These are phyloP conservation scores for Phytophthora tubulina DNA, from an alignment of 352 stramenopile species.

Conservation along the genomic window DNA sequence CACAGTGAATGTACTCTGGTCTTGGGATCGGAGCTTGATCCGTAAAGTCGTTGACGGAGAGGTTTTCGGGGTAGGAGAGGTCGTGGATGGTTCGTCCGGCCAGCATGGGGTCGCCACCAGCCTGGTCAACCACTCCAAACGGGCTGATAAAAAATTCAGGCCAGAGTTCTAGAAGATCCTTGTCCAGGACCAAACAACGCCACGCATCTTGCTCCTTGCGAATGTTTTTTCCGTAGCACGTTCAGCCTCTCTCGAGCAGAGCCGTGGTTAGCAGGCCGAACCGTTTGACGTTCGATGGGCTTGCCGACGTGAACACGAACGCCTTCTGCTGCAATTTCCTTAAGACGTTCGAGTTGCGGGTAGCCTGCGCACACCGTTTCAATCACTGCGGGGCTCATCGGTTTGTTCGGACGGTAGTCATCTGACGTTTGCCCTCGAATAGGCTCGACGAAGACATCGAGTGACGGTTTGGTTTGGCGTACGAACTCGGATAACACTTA, in stretches of 20 bases:
- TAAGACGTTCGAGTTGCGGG: not conserved
- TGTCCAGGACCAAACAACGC: not conserved
- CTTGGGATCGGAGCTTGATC: constrained; percentile 11
- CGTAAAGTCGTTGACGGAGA: not conserved
- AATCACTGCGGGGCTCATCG: not conserved
- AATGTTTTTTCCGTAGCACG: not conserved
- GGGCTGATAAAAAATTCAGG: not conserved
- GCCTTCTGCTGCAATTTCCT: not conserved
- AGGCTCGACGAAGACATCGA: not conserved
- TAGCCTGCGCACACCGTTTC: not conserved
- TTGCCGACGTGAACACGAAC: not conserved
- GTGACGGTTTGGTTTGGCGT: not conserved
- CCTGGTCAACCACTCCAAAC: not conserved
- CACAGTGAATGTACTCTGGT: constrained; percentile 24
- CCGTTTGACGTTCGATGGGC: not conserved
- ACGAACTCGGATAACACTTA: not conserved
- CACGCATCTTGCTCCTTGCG: not conserved
- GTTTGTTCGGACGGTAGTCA: not conserved
- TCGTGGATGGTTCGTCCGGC: constrained; percentile 14
- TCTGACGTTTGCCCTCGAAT: not conserved
- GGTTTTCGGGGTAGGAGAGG: not conserved
- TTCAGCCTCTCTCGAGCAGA: not conserved
- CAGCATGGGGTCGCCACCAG: not conserved
- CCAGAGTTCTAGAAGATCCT: not conserved
- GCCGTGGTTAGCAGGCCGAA: not conserved